Evolutionary conservation across 78 protist genomes (phyloP).

Genomic region (Anaeramoeba flamelloides): DNA sequence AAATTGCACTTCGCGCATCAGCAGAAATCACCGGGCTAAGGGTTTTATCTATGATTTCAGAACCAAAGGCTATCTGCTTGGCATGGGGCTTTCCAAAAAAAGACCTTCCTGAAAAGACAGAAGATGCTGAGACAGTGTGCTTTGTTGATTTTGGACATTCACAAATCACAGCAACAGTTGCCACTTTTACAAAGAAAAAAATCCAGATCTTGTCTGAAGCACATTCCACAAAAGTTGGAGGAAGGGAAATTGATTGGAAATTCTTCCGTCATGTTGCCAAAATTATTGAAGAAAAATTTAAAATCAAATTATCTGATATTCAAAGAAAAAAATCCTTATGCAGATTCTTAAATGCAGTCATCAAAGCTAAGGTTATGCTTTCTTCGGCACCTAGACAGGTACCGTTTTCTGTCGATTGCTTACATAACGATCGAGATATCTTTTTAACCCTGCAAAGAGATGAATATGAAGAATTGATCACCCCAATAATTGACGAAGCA

Average conservation of each 20-base stretch:
- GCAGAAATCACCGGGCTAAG: neutral
- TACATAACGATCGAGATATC: too few relatives aligned
- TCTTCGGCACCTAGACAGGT: too few relatives aligned
- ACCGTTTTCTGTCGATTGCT: too few relatives aligned
- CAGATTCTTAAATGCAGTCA: too few relatives aligned
- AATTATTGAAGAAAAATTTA: neutral
- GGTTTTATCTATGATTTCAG: neutral
- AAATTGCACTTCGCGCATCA: neutral
- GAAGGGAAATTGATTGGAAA: constrained; percentile 5
- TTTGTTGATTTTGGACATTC: constrained; percentile 4
- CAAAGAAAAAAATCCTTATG: too few relatives aligned
- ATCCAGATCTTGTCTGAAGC: neutral
- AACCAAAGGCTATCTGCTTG: neutral
- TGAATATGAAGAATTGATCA: too few relatives aligned
- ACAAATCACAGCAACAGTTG: neutral
- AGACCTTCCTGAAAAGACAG: neutral
- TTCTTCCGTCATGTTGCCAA: neutral
- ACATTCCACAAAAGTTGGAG: neutral
- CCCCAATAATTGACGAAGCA: too few relatives aligned
- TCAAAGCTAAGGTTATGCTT: too few relatives aligned
- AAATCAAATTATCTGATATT: too few relatives aligned
- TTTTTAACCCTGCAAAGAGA: too few relatives aligned
- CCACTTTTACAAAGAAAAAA: neutral
- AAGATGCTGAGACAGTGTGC: neutral
- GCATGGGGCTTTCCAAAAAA: constrained; percentile 3